Percentiles rank a stretch among this genome's conserved stretches.
Conservation (phyloP, 108 stramenopile genomes). For the Discostella stelligeroides region DNA sequence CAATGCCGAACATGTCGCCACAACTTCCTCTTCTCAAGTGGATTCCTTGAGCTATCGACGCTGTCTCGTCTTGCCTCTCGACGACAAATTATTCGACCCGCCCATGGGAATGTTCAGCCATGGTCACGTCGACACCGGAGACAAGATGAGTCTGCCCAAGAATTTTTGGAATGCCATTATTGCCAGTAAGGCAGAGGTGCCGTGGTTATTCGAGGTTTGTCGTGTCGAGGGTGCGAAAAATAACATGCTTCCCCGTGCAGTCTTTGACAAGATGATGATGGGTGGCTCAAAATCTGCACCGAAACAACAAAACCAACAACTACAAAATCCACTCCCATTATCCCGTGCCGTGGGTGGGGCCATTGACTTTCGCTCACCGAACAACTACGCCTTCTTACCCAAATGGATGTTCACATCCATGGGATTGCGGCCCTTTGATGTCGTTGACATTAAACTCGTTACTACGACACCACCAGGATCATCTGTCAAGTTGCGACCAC, state of each 20-base stretch:
- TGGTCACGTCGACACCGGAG: conserved; percentile 84
- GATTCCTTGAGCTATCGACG: conserved; percentile 60
- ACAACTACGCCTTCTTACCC: conserved; percentile 86
- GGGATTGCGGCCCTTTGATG: conserved; percentile 76
- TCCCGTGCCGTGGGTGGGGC: conserved; percentile 76
- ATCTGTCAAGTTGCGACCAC: conserved; percentile 80
- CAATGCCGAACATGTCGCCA: conserved; percentile 80
- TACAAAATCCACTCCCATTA: conserved; percentile 40
- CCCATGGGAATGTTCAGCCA: conserved; percentile 85
- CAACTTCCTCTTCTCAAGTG: conserved; percentile 27
- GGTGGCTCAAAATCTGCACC: conserved; percentile 34
- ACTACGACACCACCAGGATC: conserved; percentile 68
- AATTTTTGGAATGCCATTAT: conserved; percentile 78
- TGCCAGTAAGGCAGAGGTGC: conserved; percentile 78
- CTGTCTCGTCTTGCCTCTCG: conserved; percentile 73
- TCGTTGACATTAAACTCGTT: conserved; percentile 73
- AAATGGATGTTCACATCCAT: conserved; percentile 90
- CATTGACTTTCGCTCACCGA: conserved; percentile 92
- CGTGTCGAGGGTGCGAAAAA: conserved; percentile 65
- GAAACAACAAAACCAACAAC: conserved; percentile 53
- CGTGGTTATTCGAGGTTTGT: conserved; percentile 81
- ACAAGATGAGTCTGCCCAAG: conserved; percentile 80
- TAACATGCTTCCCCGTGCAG: no score
- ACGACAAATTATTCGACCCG: conserved; percentile 81
- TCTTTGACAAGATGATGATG: no score